Conservation (phyloP, 1,284 basidiomycete genomes). For the Ceratobasidium sp. region DNA sequence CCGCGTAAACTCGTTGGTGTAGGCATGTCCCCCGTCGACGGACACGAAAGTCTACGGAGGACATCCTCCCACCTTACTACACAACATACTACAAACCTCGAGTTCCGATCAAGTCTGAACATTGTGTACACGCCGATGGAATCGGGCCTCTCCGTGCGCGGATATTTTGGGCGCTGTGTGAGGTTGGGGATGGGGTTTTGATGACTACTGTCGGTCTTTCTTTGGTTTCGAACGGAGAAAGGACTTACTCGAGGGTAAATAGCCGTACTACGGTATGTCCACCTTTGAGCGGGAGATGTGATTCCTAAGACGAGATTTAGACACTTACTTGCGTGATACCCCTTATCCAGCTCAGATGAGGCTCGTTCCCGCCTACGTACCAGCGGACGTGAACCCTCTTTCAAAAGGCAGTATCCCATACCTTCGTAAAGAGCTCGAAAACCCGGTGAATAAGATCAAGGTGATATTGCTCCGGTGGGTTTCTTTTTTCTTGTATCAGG, state of each 20-base stretch:
- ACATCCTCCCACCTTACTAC: conserved; percentile 14
- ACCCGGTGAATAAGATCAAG: conserved; percentile 15
- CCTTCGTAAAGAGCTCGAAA: conserved; percentile 4
- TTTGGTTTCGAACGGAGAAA: neutral
- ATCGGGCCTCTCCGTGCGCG: conserved; percentile 4
- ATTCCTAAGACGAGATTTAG: neutral
- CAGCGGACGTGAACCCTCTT: conserved; percentile 5
- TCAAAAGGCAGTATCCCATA: conserved; percentile 3
- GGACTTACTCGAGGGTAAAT: neutral
- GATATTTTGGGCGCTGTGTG: conserved; percentile 19
- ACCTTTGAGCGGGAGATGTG: neutral
- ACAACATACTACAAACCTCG: conserved; percentile 27
- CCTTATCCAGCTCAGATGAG: conserved; percentile 26
- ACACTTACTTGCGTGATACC: conserved; percentile 3
- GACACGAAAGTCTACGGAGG: neutral
- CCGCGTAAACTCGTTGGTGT: neutral
- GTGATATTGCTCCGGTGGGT: conserved; percentile 22
- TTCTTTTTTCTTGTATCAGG: neutral
- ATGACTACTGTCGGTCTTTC: conserved; percentile 18
- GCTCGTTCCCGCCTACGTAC: conserved; percentile 13
- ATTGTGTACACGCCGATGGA: conserved; percentile 26
- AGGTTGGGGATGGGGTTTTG: conserved; percentile 35
- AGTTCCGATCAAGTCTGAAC: neutral
- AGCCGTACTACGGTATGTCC: conserved; percentile 34
- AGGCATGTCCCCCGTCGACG: conserved; percentile 4